These are phyloP conservation scores for Puya raimondii DNA, from an alignment of 176 grass and related monocot genomes.

Conservation along the genomic window DNA sequence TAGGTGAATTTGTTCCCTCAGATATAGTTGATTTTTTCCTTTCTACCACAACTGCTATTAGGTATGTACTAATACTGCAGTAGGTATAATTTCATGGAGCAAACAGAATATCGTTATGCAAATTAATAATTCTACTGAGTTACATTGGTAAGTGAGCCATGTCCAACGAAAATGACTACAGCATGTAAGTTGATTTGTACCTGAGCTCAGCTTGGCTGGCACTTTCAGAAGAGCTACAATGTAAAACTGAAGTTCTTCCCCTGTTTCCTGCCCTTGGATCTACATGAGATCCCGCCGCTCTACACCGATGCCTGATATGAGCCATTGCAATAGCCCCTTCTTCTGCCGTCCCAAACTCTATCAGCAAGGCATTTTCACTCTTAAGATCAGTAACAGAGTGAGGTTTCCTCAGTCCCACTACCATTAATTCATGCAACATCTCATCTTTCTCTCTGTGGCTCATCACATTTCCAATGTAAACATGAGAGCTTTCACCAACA, in stretches of 20 bases:
- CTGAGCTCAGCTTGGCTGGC: constrained; percentile 37
- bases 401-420: constrained; percentile 43
- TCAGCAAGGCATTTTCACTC: constrained; percentile 63
- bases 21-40: no score
- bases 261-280: constrained; percentile 19
- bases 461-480: constrained; percentile 68
- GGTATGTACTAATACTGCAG: no score
- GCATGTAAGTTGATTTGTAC: constrained; percentile 9
- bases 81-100: no score
- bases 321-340: constrained; percentile 72
- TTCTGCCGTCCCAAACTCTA: constrained; percentile 66
- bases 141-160: no score
- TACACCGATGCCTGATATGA: constrained; percentile 41
- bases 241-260: constrained; percentile 27
- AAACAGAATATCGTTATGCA: no score
- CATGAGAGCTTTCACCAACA: constrained; percentile 67
- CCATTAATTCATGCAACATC: constrained; percentile 57
- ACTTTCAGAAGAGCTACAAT: constrained; percentile 27
- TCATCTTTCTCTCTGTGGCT: constrained; percentile 63
- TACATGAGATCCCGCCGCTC: constrained; percentile 13
- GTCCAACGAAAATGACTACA: not conserved
- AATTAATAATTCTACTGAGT: no score
- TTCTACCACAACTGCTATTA: no score
- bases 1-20: no score
- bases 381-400: constrained; percentile 41